phyloP scores from a whole-genome alignment of 306 rosid genomes.

The Pterocarpus macrocarpus region DNA sequence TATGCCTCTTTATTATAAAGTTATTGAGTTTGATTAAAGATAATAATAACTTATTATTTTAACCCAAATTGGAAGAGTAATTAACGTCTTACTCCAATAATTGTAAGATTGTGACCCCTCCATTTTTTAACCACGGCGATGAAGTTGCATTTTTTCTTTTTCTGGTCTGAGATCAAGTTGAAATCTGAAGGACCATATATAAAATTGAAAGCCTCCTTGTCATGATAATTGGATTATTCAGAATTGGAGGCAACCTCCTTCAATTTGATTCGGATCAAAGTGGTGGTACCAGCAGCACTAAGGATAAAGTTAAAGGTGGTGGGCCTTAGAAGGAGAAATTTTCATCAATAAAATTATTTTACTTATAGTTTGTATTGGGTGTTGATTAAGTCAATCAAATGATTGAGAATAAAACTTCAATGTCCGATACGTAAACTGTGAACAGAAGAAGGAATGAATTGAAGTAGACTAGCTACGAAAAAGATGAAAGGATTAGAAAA shows the following conservation, averaged over 20 bases:
- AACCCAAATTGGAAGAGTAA: background rate
- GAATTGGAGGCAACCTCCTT: conserved; percentile 6
- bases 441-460: background rate
- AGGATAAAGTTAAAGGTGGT: background rate
- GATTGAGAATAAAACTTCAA: background rate
- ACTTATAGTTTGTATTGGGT: background rate
- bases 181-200: background rate
- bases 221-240: conserved; percentile 31
- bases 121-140: background rate
- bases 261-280: conserved; percentile 26
- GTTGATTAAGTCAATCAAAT: background rate
- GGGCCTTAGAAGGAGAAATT: background rate
- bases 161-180: background rate
- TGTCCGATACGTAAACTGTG: background rate
- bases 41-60: background rate
- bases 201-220: background rate
- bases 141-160: background rate
- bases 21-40: no score
- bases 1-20: no score
- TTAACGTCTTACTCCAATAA: background rate
- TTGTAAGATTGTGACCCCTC: background rate
- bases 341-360: background rate
- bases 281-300: background rate
- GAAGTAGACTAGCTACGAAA: conserved; percentile 21
- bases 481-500: background rate